A percentile compares a stretch with the other conserved stretches of the same genome.
Evolutionary conservation across 169 alveolate species (phyloP).

Genomic region (Perkinsus olseni): DNA sequence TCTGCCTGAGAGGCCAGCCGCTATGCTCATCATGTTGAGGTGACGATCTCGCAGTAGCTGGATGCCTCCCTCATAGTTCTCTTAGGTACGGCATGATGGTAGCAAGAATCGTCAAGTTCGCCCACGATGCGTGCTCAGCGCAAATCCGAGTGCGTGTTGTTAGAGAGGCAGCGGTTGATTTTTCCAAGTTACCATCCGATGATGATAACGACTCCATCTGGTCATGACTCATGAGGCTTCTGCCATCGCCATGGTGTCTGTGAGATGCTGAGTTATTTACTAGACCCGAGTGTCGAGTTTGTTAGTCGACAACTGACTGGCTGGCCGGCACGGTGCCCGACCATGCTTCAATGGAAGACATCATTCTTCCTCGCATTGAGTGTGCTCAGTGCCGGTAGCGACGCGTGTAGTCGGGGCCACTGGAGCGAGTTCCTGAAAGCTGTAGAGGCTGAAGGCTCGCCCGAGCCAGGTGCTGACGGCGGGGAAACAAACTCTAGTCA

Average conservation of each 20-base stretch:
- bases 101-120: neutral
- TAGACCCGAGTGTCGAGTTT: too few relatives aligned
- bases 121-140: neutral
- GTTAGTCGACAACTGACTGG: too few relatives aligned
- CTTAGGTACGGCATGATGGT: neutral
- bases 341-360: neutral
- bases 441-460: neutral
- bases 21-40: neutral
- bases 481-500: neutral
- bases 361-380: neutral
- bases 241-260: neutral
- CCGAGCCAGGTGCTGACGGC: neutral
- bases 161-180: neutral
- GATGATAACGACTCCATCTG: neutral
- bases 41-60: neutral
- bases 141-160: neutral
- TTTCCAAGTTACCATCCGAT: neutral
- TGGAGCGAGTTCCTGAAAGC: neutral
- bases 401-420: neutral
- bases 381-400: neutral
- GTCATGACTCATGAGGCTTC: neutral
- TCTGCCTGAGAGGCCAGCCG: neutral
- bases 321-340: neutral
- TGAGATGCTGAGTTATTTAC: neutral
- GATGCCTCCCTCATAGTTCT: neutral